Conservation (phyloP, 257 asterid genomes). For the Cruciata laevipes region DNA sequence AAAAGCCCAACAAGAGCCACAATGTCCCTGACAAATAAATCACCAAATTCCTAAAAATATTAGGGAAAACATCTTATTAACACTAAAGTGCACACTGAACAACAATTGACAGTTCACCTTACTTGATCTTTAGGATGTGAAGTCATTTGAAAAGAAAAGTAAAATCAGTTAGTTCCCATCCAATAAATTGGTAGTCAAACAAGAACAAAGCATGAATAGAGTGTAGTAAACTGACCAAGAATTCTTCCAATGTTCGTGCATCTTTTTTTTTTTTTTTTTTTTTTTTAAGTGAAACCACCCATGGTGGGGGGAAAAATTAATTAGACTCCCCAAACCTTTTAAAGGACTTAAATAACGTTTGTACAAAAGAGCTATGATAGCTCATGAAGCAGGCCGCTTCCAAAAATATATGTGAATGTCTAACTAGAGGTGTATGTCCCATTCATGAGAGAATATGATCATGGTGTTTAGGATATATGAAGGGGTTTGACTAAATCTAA, state of each 20-base stretch:
- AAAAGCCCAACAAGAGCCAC: conserved; percentile 99
- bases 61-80: conserved; percentile 2
- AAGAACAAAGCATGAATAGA: conserved; percentile 7
- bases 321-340: too few species aligned
- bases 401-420: too few species aligned
- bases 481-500: too few species aligned
- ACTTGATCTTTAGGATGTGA: conserved; percentile 66
- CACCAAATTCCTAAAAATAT: conserved; percentile 16
- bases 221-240: conserved; percentile 57
- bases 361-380: too few species aligned
- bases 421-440: too few species aligned
- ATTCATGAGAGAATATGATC: too few species aligned
- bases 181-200: conserved; percentile 15
- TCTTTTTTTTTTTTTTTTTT: too few species aligned
- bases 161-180: conserved; percentile 35
- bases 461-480: too few species aligned
- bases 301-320: too few species aligned
- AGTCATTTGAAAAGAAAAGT: conserved; percentile 20
- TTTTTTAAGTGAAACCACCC: too few species aligned
- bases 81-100: conserved; percentile 8
- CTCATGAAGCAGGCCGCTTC: too few species aligned
- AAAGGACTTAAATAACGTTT: too few species aligned
- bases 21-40: conserved; percentile 65
- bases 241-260: conserved; percentile 64
- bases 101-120: conserved; percentile 22